Conservation (phyloP, 345 rosid genomes). For the Theobroma cacao region DNA sequence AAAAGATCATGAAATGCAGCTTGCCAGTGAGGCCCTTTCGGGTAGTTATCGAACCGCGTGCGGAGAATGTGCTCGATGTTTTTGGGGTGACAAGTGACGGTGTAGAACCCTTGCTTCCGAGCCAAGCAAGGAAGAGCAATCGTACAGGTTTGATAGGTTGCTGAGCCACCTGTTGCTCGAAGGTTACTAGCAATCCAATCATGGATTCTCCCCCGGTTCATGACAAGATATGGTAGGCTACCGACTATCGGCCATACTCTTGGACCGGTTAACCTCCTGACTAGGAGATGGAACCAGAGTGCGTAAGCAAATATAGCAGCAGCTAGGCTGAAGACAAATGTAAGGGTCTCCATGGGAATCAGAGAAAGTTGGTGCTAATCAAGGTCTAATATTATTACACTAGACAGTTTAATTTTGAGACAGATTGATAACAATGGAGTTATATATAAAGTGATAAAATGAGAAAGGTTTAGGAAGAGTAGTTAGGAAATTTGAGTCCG, state of each 20-base stretch:
- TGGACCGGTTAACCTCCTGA: slow-evolving; percentile 66
- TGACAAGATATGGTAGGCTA: slow-evolving; percentile 60
- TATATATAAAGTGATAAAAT: slow-evolving; percentile 26
- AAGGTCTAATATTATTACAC: no score
- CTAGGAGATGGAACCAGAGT: slow-evolving; percentile 69
- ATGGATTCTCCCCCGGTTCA: slow-evolving; percentile 56
- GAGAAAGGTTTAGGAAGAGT: slow-evolving; percentile 61
- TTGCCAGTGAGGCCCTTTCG: slow-evolving; percentile 84
- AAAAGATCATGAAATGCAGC: slow-evolving; percentile 78
- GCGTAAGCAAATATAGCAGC: slow-evolving; percentile 50
- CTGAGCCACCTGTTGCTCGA: slow-evolving; percentile 53
- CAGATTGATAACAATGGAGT: not conserved
- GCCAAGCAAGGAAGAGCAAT: slow-evolving; percentile 72
- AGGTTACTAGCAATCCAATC: slow-evolving; percentile 86
- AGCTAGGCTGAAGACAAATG: slow-evolving; percentile 30
- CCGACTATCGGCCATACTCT: slow-evolving; percentile 71
- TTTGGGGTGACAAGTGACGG: slow-evolving; percentile 86
- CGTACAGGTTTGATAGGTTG: slow-evolving; percentile 81
- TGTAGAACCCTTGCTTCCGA: slow-evolving; percentile 65
- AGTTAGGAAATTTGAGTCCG: slow-evolving; percentile 45
- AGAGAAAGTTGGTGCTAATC: not conserved
- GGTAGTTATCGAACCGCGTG: slow-evolving; percentile 82
- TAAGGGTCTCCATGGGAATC: slow-evolving; percentile 46
- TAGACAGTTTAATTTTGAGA: not conserved
- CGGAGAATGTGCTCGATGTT: slow-evolving; percentile 84